phyloP scores from a whole-genome alignment of 306 rosid species.

The Gastrolobium villosum region DNA sequence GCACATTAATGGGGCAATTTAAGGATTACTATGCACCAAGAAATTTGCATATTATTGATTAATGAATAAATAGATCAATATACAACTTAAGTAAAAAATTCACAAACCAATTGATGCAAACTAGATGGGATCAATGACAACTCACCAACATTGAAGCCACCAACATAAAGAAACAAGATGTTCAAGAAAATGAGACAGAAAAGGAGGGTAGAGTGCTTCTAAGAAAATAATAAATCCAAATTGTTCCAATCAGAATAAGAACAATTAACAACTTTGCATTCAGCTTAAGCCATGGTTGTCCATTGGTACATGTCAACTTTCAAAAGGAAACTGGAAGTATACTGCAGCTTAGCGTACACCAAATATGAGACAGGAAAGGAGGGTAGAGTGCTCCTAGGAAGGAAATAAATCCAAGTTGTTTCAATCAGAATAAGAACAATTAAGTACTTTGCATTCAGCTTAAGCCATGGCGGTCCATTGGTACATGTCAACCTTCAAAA shows the following conservation, averaged over 20 bases:
- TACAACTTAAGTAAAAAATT: background rate
- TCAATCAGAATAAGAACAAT: conserved; percentile 17
- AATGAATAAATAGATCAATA: conserved; percentile 12
- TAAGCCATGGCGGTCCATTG: conserved; percentile 3
- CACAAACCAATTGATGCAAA: conserved; percentile 22
- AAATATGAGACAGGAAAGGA: background rate
- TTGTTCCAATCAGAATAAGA: conserved; percentile 29
- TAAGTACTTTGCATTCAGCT: conserved; percentile 9
- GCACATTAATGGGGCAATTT: background rate
- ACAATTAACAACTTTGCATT: conserved; percentile 5
- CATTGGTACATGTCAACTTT: background rate
- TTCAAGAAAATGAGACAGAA: conserved; percentile 2
- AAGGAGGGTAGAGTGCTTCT: background rate
- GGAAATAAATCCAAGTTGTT: conserved; percentile 35
- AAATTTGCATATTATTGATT: conserved; percentile 4
- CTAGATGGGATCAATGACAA: conserved; percentile 6
- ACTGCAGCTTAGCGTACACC: conserved; percentile 27
- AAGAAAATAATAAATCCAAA: conserved; percentile 34
- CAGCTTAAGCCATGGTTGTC: conserved; percentile 14
- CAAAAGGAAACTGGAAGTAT: conserved; percentile 8
- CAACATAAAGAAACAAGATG: conserved; percentile 16
- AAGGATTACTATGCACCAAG: background rate
- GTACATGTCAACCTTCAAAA: conserved; percentile 18
- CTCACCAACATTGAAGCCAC: conserved; percentile 6
- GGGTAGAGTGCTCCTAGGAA: conserved; percentile 3